Evolutionary conservation across 176 grass and related monocot genomes (phyloP).

Genomic region (Cymbopogon citratus): DNA sequence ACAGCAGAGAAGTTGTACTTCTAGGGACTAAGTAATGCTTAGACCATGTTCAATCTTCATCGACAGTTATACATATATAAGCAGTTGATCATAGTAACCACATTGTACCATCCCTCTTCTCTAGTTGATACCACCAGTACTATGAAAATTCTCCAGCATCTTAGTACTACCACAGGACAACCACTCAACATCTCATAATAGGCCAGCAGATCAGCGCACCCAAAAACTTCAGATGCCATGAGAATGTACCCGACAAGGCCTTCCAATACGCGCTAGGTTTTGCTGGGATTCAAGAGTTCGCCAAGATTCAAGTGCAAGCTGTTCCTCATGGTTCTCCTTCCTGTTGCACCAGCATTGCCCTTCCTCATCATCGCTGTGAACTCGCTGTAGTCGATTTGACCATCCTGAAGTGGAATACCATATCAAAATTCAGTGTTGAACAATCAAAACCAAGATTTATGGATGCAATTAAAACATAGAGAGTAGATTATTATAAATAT

Average conservation of each 20-base stretch:
- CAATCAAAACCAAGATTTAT: neutral
- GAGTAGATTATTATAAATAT: neutral
- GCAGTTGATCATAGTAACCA: conserved; percentile 22
- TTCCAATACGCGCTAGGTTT: conserved; percentile 12
- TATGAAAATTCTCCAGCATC: conserved; percentile 25
- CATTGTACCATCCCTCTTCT: conserved; percentile 3
- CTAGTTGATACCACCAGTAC: conserved; percentile 17
- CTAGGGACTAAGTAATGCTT: neutral
- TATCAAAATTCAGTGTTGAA: neutral
- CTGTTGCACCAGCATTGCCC: conserved; percentile 57
- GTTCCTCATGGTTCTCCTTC: conserved; percentile 73
- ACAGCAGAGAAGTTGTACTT: neutral
- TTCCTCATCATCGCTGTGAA: conserved; percentile 94
- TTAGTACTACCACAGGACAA: neutral
- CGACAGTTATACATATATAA: conserved; percentile 19
- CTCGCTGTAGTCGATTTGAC: conserved; percentile 95
- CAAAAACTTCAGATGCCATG: conserved; percentile 27
- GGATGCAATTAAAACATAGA: neutral
- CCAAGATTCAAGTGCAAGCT: conserved; percentile 63
- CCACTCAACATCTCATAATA: conserved; percentile 7
- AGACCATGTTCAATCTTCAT: conserved; percentile 25
- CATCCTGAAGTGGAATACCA: conserved; percentile 60
- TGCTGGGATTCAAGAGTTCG: conserved; percentile 59
- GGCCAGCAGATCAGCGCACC: neutral
- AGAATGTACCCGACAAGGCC: neutral